Base-by-base conservation (phyloP, 345 rosid genomes). In the Eutrema heterophyllum region DNA sequence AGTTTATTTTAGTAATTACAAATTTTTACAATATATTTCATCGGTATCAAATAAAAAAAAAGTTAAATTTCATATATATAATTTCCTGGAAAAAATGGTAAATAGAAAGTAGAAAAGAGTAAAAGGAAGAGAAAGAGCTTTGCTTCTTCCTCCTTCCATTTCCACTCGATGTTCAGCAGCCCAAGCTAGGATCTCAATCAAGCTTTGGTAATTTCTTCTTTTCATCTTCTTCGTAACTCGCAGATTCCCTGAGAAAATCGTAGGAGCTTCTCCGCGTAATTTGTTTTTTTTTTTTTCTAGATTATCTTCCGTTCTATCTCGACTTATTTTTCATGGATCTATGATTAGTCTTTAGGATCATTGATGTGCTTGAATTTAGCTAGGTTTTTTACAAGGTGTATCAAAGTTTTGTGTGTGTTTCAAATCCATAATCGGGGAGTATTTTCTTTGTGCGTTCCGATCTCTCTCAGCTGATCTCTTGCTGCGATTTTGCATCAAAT, bases 61-160 rank as follows among this genome's bases (percentile, higher is more conserved):
- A 35, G 65, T 61, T 7, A 46, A 3, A 2, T 46, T 46, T 46
- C 51, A 46, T 29, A 29, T 29, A 4, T 6, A 30, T 24, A 67
- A 45, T 10, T 32, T 9, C 41, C 18, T 27, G 50, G 8, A 39
- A 44, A 43, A 53, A 30, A 16, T n/a, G 16, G 43, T 9, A 30
- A 36, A 3, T 7, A 45, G 24, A 57, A 24, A 13, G 73, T 58
- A 45, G 65, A 57, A 58, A 70, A 48, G 67, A 59, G 67, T 48
- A 58, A 46, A 70, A 48, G 11, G 67, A 70, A 70, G 48, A 58
- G 67, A 49, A 49, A 59, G 67, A 48, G 58, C 4, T 26, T 30
- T 3, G 69, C 75, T 61, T 71, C 61, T 61, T 61, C 75, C 6
- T 61, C 52, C 68, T 71, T 50, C 69, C 54, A 72, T 72, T 53